Evolutionary conservation across 2,329 filamentous ascomycete genomes (phyloP).

Genomic region (Zasmidium angulare): DNA sequence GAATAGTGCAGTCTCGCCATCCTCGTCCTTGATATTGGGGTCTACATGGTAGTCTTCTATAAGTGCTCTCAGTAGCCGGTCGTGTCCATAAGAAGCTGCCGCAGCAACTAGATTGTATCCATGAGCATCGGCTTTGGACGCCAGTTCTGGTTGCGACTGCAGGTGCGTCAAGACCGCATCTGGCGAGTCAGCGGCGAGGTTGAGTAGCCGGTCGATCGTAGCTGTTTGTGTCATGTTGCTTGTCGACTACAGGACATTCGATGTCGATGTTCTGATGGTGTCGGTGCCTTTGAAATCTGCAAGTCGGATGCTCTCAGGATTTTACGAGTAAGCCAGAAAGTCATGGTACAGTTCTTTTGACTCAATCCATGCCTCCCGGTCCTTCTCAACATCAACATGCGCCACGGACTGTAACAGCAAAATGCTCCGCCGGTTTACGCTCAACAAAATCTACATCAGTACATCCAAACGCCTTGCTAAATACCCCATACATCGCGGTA

Average conservation of each 20-base stretch:
- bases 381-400: too few species aligned
- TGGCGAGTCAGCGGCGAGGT: constrained; percentile 75
- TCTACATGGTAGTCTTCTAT: constrained; percentile 75
- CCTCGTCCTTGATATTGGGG: constrained; percentile 81
- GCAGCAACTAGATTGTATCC: constrained; percentile 95
- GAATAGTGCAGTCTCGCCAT: constrained; percentile 91
- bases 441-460: not conserved
- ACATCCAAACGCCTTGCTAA: not conserved
- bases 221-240: constrained; percentile 30
- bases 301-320: not conserved
- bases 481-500: not conserved
- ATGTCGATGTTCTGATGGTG: not conserved
- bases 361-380: too few species aligned
- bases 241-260: not conserved
- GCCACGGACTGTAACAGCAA: not conserved
- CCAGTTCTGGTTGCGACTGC: constrained; percentile 70
- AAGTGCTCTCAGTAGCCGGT: constrained; percentile 73
- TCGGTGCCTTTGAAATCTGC: not conserved
- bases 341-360: not conserved
- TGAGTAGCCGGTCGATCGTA: constrained; percentile 50
- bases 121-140: constrained; percentile 78
- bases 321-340: not conserved
- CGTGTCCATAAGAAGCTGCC: constrained; percentile 86
- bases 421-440: not conserved
- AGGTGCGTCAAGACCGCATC: constrained; percentile 72